Conservation (phyloP, 2,329 filamentous ascomycete genomes). For the Emmonsia crescens region DNA sequence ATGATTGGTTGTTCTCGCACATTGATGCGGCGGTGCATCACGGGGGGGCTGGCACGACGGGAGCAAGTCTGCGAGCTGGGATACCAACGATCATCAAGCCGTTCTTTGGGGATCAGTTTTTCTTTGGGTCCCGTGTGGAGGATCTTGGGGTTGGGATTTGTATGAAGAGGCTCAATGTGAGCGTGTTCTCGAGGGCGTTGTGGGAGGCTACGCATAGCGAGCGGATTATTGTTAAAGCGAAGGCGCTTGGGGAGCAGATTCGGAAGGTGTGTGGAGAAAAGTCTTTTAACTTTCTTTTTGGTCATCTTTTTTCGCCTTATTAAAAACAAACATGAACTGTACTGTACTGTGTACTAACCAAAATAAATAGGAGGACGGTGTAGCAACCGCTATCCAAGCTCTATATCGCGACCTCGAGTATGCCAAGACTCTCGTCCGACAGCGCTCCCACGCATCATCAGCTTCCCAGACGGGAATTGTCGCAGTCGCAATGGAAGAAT, state of each 20-base stretch:
- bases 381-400: slow-evolving; percentile 78
- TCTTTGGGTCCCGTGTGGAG: slow-evolving; percentile 82
- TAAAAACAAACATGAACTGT: slow-evolving; percentile 18
- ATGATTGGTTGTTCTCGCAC: slow-evolving; percentile 92
- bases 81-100: slow-evolving; percentile 90
- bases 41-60: slow-evolving; percentile 88
- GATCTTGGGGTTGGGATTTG: slow-evolving; percentile 87
- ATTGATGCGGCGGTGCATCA: slow-evolving; percentile 93
- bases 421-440: slow-evolving; percentile 70
- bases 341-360: not conserved
- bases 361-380: slow-evolving; percentile 65
- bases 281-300: not conserved
- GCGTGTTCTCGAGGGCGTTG: slow-evolving; percentile 69
- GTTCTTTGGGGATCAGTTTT: slow-evolving; percentile 97
- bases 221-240: slow-evolving; percentile 82
- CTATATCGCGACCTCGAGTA: slow-evolving; percentile 95
- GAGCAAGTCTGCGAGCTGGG: slow-evolving; percentile 80
- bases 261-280: slow-evolving; percentile 52
- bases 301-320: not conserved
- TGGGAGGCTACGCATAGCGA: slow-evolving; percentile 88
- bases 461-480: slow-evolving; percentile 22
- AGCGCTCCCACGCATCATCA: slow-evolving; percentile 32
- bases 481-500: slow-evolving; percentile 18
- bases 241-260: slow-evolving; percentile 72
- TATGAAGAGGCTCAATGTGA: slow-evolving; percentile 81